Conservation (phyloP, 306 rosid species). For the Elaeagnus macrophylla region DNA sequence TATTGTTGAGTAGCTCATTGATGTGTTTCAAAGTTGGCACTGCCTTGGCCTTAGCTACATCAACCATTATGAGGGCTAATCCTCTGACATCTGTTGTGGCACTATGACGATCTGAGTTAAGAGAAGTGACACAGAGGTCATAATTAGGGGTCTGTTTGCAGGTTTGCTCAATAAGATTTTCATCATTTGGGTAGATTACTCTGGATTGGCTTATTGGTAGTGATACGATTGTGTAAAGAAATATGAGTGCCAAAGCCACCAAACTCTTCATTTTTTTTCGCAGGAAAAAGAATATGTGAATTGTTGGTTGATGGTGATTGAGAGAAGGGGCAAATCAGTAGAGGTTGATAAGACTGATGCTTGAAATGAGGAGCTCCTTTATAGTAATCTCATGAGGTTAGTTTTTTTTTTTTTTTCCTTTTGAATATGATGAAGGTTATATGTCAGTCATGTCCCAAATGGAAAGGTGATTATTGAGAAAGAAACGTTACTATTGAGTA, state of each 20-base stretch:
- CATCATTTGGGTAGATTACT: background rate
- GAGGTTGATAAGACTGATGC: no score
- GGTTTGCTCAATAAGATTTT: constrained; percentile 23
- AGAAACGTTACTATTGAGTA: no score
- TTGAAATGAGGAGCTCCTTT: background rate
- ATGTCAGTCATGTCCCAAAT: no score
- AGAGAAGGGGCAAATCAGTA: no score
- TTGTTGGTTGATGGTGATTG: background rate
- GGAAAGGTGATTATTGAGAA: no score
- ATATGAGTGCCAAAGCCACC: background rate
- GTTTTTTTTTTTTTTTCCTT: no score
- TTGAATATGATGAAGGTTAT: no score
- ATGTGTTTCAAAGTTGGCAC: constrained; percentile 20
- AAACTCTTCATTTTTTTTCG: background rate
- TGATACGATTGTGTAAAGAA: background rate
- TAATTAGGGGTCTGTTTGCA: constrained; percentile 38
- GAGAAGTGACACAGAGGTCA: constrained; percentile 24
- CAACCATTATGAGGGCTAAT: constrained; percentile 26
- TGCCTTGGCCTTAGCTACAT: constrained; percentile 14
- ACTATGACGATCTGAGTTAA: constrained; percentile 29
- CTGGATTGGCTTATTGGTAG: background rate
- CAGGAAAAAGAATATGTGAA: background rate
- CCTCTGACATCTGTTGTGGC: constrained; percentile 17
- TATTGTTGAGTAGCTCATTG: constrained; percentile 31
- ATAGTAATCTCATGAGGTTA: background rate